phyloP scores from a whole-genome alignment of 1,284 basidiomycete species.

The Veloboletus limbatus region DNA sequence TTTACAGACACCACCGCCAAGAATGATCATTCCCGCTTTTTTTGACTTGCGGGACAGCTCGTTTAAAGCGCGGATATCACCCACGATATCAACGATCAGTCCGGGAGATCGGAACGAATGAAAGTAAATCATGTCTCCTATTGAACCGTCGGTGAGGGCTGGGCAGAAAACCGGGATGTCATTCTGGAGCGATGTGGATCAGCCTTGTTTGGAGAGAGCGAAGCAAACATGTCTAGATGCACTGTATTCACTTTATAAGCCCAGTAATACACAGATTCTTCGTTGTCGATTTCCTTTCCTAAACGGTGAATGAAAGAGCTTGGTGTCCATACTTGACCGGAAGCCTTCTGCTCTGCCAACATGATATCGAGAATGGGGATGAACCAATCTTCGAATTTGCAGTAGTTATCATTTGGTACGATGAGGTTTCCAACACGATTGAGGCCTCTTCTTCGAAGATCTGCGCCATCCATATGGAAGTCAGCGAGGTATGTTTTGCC shows the following conservation, averaged over 20 bases:
- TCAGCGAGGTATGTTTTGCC: constrained; percentile 94
- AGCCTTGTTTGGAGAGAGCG: constrained; percentile 20
- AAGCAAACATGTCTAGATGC: constrained; percentile 15
- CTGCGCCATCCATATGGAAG: constrained; percentile 90
- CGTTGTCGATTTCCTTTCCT: constrained; percentile 95
- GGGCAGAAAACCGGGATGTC: constrained; percentile 99
- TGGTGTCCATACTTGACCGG: constrained; percentile 87
- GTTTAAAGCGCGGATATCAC: constrained; percentile 91
- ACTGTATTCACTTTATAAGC: constrained; percentile 84
- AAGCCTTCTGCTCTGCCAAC: constrained; percentile 82
- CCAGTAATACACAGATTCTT: constrained; percentile 98
- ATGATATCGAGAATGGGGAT: constrained; percentile 91
- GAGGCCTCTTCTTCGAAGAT: constrained; percentile 83
- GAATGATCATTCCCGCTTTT: constrained; percentile 97
- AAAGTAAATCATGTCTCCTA: constrained; percentile 99
- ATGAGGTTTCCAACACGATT: constrained; percentile 98
- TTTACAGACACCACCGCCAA: constrained; percentile 98
- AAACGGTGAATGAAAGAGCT: constrained; percentile 88
- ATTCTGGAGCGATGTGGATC: constrained; percentile 60
- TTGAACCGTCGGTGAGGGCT: constrained; percentile 94
- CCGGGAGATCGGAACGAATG: constrained; percentile 93
- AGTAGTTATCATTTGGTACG: constrained; percentile 99
- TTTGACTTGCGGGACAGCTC: constrained; percentile 85
- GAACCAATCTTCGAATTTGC: constrained; percentile 99
- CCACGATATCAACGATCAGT: constrained; percentile 89